These are phyloP conservation scores for Zalaria sp. DNA, from an alignment of 2,329 filamentous ascomycete species.

Conservation along the genomic window DNA sequence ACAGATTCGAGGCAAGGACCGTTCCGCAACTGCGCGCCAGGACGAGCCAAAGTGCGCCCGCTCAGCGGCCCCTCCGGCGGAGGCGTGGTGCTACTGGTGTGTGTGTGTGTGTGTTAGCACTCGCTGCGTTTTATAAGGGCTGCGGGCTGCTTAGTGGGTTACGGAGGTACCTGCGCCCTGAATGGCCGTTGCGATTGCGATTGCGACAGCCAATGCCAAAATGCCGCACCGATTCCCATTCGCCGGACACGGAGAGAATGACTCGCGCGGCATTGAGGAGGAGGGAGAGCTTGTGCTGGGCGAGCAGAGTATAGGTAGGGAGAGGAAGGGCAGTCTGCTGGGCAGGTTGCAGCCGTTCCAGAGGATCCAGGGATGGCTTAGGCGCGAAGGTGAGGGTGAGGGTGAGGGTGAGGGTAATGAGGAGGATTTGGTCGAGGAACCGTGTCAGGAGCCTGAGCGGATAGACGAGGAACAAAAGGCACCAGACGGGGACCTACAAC, in stretches of 20 bases:
- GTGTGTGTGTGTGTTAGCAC: no score
- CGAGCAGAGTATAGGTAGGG: conserved; percentile 11
- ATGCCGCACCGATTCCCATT: conserved; percentile 19
- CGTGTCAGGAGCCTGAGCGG: conserved; percentile 8
- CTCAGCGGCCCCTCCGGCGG: no score
- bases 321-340: conserved; percentile 15
- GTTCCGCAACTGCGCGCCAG: neutral
- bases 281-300: conserved; percentile 9
- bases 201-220: no score
- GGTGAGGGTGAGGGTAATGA: neutral
- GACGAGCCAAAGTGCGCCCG: neutral
- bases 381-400: conserved; percentile 21
- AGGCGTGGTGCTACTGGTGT: no score
- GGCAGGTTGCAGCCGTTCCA: conserved; percentile 16
- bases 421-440: neutral
- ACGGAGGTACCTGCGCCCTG: neutral
- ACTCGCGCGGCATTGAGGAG: conserved; percentile 8
- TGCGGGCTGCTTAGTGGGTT: neutral
- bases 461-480: conserved; percentile 21
- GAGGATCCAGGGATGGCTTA: conserved; percentile 26
- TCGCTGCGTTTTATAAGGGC: no score
- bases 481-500: conserved; percentile 11
- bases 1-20: neutral
- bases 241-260: conserved; percentile 5
- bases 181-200: conserved; percentile 5